phyloP scores from a whole-genome alignment of 805 yeast species.

The Tetrapisispora arboricola region DNA sequence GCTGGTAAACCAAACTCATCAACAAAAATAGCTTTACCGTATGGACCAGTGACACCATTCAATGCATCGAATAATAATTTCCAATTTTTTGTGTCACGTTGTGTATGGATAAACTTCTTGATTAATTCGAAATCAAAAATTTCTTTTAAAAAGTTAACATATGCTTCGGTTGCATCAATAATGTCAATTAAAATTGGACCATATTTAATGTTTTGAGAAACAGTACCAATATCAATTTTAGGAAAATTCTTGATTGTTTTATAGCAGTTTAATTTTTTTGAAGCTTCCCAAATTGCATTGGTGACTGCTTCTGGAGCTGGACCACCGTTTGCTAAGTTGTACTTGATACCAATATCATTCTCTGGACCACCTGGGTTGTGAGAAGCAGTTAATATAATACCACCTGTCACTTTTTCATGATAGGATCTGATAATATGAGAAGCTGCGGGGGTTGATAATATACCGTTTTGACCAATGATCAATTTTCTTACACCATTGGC shows the following conservation, averaged over 20 bases:
- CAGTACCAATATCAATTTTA: conserved; percentile 45
- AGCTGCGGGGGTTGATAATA: conserved; percentile 95
- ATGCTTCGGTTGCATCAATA: conserved; percentile 71
- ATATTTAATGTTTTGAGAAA: conserved; percentile 40
- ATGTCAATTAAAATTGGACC: conserved; percentile 69
- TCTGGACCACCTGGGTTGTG: conserved; percentile 97
- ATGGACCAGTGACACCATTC: conserved; percentile 97
- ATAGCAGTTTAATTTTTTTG: conserved; percentile 50
- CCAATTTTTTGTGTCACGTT: conserved; percentile 38
- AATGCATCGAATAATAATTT: conserved; percentile 78
- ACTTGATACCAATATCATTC: conserved; percentile 91
- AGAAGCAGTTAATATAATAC: conserved; percentile 91
- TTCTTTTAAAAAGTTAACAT: conserved; percentile 65
- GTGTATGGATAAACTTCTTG: conserved; percentile 47
- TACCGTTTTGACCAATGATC: conserved; percentile 80
- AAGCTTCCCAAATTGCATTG: conserved; percentile 67
- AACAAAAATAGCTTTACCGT: conserved; percentile 74
- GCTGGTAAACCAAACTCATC: conserved; percentile 74
- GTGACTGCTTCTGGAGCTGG: conserved; percentile 97
- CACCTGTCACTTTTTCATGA: conserved; percentile 63
- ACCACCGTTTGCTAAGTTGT: conserved; percentile 91
- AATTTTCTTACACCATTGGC: conserved; percentile 85
- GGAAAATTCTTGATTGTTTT: conserved; percentile 51
- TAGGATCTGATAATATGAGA: conserved; percentile 80
- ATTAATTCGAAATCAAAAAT: conserved; percentile 86